These are phyloP conservation scores for Breynia disticha DNA, from an alignment of 441 rosid genomes.

Conservation along the genomic window DNA sequence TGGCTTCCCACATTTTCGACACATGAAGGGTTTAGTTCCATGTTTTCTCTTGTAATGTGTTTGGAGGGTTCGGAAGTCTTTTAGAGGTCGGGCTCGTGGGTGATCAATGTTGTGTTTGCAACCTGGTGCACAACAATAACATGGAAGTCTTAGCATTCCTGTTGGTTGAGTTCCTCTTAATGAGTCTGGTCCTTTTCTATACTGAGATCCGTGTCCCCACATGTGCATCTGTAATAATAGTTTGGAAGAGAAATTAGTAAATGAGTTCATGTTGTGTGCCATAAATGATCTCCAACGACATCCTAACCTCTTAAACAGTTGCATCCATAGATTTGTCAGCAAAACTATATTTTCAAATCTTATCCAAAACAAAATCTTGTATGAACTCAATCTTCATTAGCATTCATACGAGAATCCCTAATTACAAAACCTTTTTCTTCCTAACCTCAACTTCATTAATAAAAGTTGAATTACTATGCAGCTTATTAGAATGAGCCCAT, in stretches of 20 bases:
- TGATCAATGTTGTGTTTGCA: constrained; percentile 64
- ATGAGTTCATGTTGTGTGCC: no score
- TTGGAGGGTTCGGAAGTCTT: constrained; percentile 68
- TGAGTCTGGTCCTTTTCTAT: constrained; percentile 65
- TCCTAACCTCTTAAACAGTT: no score
- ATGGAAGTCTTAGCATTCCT: constrained; percentile 21
- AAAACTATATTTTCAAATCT: no score
- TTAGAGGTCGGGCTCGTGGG: constrained; percentile 54
- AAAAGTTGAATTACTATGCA: no score
- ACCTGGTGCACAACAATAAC: constrained; percentile 51
- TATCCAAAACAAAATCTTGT: no score
- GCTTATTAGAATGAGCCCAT: no score
- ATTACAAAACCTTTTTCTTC: no score
- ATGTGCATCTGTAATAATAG: constrained; percentile 14
- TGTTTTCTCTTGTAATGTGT: constrained; percentile 73
- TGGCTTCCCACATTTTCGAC: constrained; percentile 54
- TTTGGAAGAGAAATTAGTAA: not conserved
- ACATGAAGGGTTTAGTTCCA: constrained; percentile 53
- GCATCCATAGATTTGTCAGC: no score
- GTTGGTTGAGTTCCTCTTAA: constrained; percentile 9
- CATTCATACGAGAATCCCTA: no score
- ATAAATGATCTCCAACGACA: not conserved
- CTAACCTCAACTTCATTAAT: no score
- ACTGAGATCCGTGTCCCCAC: constrained; percentile 27
- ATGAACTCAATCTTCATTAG: no score